These are phyloP conservation scores for Fusarium cicatricum DNA, from an alignment of 2,329 filamentous ascomycete species.

Conservation along the genomic window DNA sequence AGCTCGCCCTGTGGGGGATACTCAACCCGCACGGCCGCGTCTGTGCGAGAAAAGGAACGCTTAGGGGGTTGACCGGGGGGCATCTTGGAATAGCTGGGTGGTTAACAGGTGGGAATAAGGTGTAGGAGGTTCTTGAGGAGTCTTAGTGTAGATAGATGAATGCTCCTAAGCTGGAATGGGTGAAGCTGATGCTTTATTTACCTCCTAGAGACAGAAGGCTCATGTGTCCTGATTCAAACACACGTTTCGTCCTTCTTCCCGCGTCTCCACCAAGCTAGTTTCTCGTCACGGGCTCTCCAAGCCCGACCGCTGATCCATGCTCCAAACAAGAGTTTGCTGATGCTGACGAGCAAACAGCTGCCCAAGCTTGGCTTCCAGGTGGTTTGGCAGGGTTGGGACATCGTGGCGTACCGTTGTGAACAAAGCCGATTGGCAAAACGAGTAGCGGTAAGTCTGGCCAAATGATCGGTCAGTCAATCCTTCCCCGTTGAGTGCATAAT, in stretches of 20 bases:
- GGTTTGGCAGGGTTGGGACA: background rate
- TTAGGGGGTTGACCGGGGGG: conserved; percentile 25
- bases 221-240: background rate
- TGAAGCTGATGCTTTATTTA: background rate
- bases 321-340: background rate
- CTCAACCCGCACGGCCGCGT: conserved; percentile 78
- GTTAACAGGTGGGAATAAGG: background rate
- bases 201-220: background rate
- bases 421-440: background rate
- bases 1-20: conserved; percentile 79
- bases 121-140: no score
- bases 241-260: background rate
- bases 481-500: no score
- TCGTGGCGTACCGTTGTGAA: background rate
- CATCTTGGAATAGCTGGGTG: conserved; percentile 2
- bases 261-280: background rate
- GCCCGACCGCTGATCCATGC: background rate
- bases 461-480: background rate
- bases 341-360: background rate
- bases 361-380: background rate
- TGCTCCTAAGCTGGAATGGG: background rate
- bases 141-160: background rate
- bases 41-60: conserved; percentile 73
- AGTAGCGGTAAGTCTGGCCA: conserved; percentile 7
- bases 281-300: background rate